A percentile compares a stretch with the other conserved stretches of the same genome.
Conservation (phyloP, 352 stramenopile species). For the Phytophthora megakarya region DNA sequence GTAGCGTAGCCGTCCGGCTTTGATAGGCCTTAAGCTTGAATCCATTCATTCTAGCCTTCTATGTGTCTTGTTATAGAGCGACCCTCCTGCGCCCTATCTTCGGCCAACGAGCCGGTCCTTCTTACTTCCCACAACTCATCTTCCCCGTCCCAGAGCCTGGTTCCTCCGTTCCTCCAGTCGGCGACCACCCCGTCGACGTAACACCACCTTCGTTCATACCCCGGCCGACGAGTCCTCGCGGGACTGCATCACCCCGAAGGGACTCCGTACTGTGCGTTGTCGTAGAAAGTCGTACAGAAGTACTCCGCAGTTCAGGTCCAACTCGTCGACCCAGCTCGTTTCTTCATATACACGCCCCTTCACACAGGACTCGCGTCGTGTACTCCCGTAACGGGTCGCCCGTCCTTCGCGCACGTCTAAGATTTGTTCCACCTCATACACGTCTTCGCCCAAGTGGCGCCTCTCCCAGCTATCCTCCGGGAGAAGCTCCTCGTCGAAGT, state of each 20-base stretch:
- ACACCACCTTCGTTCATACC: too few species aligned
- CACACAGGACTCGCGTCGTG: conserved; percentile 6
- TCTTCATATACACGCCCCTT: not conserved
- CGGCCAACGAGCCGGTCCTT: not conserved
- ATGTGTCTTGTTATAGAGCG: too few species aligned
- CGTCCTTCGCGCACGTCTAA: conserved; percentile 7
- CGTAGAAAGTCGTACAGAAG: conserved; percentile 12
- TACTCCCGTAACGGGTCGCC: not conserved
- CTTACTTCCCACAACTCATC: not conserved
- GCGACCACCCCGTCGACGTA: not conserved
- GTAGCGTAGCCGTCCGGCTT: too few species aligned
- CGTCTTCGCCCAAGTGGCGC: not conserved
- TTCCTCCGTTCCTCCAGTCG: not conserved
- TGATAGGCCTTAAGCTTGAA: not conserved
- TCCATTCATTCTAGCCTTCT: too few species aligned
- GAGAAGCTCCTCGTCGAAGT: conserved; percentile 34
- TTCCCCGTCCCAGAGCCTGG: too few species aligned
- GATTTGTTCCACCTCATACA: conserved; percentile 21
- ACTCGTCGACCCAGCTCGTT: conserved; percentile 9
- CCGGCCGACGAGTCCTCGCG: too few species aligned
- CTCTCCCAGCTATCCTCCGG: conserved; percentile 28
- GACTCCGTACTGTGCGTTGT: not conserved
- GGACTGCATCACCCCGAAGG: too few species aligned
- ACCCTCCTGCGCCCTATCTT: conserved; percentile 7
- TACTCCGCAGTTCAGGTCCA: conserved; percentile 11